phyloP scores from a whole-genome alignment of 2,329 filamentous ascomycete species.

The Epichloe glyceriae region DNA sequence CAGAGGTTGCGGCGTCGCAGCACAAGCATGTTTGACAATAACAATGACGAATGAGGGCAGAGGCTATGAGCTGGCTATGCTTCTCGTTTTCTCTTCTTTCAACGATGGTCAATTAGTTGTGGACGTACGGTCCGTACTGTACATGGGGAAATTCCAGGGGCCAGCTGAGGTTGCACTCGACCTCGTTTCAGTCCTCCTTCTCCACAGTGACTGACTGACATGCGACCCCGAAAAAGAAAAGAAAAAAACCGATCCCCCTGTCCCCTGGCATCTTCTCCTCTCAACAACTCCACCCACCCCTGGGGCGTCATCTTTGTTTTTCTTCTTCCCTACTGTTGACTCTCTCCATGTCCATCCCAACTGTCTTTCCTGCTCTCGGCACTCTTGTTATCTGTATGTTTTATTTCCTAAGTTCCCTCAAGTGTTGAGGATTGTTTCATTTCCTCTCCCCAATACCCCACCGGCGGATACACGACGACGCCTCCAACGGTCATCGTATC shows the following conservation, averaged over 20 bases:
- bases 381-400: neutral
- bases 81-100: too few species aligned
- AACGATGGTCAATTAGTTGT: neutral
- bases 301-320: constrained; percentile 3
- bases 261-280: constrained; percentile 1
- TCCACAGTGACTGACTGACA: neutral
- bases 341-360: neutral
- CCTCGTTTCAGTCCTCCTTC: constrained; percentile 5
- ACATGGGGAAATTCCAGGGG: neutral
- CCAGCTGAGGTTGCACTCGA: neutral
- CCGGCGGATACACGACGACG: constrained; percentile 1
- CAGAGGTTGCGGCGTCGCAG: too few species aligned
- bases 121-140: neutral
- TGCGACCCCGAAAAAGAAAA: neutral
- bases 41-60: too few species aligned
- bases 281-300: constrained; percentile 1
- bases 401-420: neutral
- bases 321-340: neutral
- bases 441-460: neutral
- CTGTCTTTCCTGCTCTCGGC: constrained; percentile 2
- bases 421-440: neutral
- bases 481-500: neutral
- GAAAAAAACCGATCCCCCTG: neutral
- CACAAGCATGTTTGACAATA: too few species aligned
- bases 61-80: too few species aligned